Evolutionary conservation across 768 basidiomycete species (phyloP), one percentile per base, ranked within the genome.

Genomic region (Russula sp.): DNA sequence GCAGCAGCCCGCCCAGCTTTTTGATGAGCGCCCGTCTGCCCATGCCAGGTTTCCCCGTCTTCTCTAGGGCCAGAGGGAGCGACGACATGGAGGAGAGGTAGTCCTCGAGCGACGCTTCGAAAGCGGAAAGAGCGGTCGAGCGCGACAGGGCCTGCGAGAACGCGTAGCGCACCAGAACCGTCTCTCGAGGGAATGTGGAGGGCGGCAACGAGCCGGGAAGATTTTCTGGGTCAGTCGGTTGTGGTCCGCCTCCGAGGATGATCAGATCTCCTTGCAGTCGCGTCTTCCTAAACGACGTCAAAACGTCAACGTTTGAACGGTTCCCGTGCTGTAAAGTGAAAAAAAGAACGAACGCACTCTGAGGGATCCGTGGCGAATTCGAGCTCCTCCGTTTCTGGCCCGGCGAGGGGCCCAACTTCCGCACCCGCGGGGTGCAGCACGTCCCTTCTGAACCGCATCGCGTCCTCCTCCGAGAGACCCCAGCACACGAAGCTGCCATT

Each of bases 401-500:
- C 87, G 32, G 72, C 78, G 58, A 94, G 76, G 3, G 82, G 78
- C 4, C 79, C 82, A 9, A 93, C 77, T 71, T 92, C 85, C 32
- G 86, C 81, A 1, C 78, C 80, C 0, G 78, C 78, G 27, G 75
- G 78, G 44, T 75, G 74, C 51, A 92, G 77, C 35, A 94, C 79
- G 56, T 89, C 79, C 31, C 75, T 72, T 27, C 84, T 81, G 72
- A 95, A 94, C 52, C 74, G 76, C 63, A 77, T 78, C 2, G 89
- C 94, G 44, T 89, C 89, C 9, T 79, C 79, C 73, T 94, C 91
- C 14, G 79, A 82, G 58, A 94, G 74, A 6, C 92, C 93, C 94
- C 94, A 97, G 68, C 86, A 92, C 6, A 97, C 94, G 62, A 93
- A 87, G 67, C 84, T 90, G 3, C 94, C 94, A 67, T 91, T 93